A percentile compares a stretch with the other conserved stretches of the same genome.
Evolutionary conservation across 768 basidiomycete genomes (phyloP).

Genomic region (Clitopilus passeckerianus): DNA sequence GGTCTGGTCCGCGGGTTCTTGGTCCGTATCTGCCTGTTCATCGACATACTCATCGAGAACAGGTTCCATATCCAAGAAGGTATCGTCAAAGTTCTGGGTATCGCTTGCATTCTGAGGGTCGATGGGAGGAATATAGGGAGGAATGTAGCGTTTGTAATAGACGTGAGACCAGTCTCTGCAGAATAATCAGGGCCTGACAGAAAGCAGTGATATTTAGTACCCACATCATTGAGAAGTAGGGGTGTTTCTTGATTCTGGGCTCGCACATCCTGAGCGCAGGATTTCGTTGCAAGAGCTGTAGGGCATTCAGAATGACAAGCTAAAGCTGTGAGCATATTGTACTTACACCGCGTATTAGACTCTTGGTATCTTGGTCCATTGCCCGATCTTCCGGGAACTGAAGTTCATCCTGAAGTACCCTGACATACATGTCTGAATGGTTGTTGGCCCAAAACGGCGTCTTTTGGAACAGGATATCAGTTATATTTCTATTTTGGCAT

Average conservation of each 20-base stretch:
- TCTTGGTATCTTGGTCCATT: slow-evolving; percentile 95
- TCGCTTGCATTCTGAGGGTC: slow-evolving; percentile 90
- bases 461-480: slow-evolving; percentile 30
- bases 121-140: slow-evolving; percentile 90
- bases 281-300: slow-evolving; percentile 86
- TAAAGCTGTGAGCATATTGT: not conserved
- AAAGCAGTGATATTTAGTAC: slow-evolving; percentile 19
- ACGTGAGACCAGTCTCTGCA: slow-evolving; percentile 90
- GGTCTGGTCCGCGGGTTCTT: slow-evolving; percentile 54
- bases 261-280: slow-evolving; percentile 89
- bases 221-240: slow-evolving; percentile 93
- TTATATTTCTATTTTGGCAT: slow-evolving; percentile 7
- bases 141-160: slow-evolving; percentile 92
- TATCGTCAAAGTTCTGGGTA: slow-evolving; percentile 96
- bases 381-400: slow-evolving; percentile 85
- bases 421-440: slow-evolving; percentile 92
- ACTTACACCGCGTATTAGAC: slow-evolving; percentile 88
- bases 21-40: slow-evolving; percentile 62
- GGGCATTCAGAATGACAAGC: slow-evolving; percentile 3
- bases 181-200: slow-evolving; percentile 9
- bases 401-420: slow-evolving; percentile 87
- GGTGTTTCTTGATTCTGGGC: slow-evolving; percentile 89
- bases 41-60: slow-evolving; percentile 77
- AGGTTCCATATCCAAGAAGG: slow-evolving; percentile 94
- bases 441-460: slow-evolving; percentile 93